Evolutionary conservation across 352 stramenopile species (phyloP), one percentile per base, ranked within the genome.

Genomic region (Saprolegnia parasitica): DNA sequence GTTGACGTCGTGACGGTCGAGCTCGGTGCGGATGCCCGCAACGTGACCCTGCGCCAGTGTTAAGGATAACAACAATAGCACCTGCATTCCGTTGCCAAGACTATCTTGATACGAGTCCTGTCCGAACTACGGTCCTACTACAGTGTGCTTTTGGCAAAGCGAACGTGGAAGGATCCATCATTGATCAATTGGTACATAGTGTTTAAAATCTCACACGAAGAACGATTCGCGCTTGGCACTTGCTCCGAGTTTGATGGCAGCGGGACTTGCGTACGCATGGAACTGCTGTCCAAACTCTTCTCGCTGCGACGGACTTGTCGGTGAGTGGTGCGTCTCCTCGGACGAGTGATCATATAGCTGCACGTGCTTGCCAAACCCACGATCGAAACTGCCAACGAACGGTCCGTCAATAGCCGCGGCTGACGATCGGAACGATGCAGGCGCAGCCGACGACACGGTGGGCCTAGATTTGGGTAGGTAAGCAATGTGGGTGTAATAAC

Each of bases 221-320:
- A 49, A 49, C 18, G 42, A 49, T n/a, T 49, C 42, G 42, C 42
- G 42, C 42, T 49, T 49, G 13, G 18, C 10, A 15, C 13, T n/a
- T 49, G 42, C 42, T 4, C 3, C 42, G 1, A 49, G 13, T n/a
- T 4, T 2, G 42, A 4, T n/a, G 11, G 42, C 42, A 15, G 42
- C 42, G 42, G 42, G 42, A 49, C 42, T 49, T 49, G 42, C 42
- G 8, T 49, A 49, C 3, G 42, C 13, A 4, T n/a, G 42, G 42
- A 49, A 49, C 18, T 49, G 42, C 11, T 15, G 42, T n/a, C 42
- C 42, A n/a, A 63, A 47, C 4, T 56, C 40, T 56, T 67, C 58
- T 13, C 58, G 40, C 23, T 67, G 58, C 23, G 58, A 67, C 45
- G 58, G 58, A 56, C 58, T 67, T 23, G 54, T 42, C 20, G 58